A percentile compares a stretch with the other conserved stretches of the same genome.
Conservation (phyloP, 2,329 filamentous ascomycete species). For the Laburnicola sp. region DNA sequence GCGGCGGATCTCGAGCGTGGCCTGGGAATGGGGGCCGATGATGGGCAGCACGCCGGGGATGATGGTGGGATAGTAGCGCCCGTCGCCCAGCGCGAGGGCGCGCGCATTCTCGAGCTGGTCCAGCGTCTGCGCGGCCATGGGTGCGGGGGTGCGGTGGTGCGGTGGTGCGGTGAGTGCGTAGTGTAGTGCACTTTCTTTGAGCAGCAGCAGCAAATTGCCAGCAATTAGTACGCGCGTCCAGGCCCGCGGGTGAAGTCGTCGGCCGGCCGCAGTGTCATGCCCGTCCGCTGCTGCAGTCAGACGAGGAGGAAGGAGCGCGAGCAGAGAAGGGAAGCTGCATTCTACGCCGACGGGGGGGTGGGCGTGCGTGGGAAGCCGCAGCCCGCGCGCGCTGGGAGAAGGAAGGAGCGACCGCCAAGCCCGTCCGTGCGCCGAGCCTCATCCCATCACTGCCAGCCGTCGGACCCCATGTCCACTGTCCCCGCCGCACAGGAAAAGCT, state of each 20-base stretch:
- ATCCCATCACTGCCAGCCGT: background rate
- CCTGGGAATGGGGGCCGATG: conserved; percentile 70
- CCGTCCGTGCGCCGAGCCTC: conserved; percentile 11
- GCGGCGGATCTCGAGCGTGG: conserved; percentile 74
- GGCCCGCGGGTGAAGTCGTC: conserved; percentile 23
- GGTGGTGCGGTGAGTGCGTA: conserved; percentile 21
- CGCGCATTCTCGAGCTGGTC: conserved; percentile 88
- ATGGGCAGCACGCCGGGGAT: conserved; percentile 92
- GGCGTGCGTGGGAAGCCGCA: background rate
- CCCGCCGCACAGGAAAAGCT: conserved; percentile 4
- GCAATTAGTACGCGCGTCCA: conserved; percentile 37
- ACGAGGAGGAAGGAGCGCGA: conserved; percentile 29
- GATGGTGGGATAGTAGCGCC: conserved; percentile 87
- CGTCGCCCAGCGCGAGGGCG: conserved; percentile 82
- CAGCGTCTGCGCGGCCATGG: conserved; percentile 49
- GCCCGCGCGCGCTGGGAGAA: conserved; percentile 1
- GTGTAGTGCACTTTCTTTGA: conserved; percentile 27
- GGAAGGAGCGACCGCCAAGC: conserved; percentile 6
- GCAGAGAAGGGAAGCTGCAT: conserved; percentile 27
- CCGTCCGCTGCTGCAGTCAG: conserved; percentile 23
- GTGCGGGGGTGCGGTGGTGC: conserved; percentile 15
- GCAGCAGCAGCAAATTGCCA: conserved; percentile 27
- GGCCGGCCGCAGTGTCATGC: conserved; percentile 31
- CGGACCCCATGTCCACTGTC: background rate
- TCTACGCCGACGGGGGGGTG: conserved; percentile 15